Evolutionary conservation across 2,329 filamentous ascomycete genomes (phyloP), one percentile per base, ranked within the genome.

Genomic region (Trichoderma endophyticum): DNA sequence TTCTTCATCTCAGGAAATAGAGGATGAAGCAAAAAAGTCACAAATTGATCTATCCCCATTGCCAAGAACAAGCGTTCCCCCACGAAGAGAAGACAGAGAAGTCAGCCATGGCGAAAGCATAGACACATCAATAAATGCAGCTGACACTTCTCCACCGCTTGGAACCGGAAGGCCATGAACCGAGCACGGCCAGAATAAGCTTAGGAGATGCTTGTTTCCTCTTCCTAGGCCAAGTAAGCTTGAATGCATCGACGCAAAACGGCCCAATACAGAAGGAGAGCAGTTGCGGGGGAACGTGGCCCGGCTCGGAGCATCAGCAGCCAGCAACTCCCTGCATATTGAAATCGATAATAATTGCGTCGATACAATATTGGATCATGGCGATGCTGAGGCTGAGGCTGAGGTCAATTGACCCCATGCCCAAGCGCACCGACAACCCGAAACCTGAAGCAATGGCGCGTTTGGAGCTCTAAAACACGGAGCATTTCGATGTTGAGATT

Each of bases 381-480:
- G 34, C 43, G 61, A 65, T 54, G 21, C 32, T 28, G 51, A 36
- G 21, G 62, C 62, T 34, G 28, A 67, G 34, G 36, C 39, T 48
- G 61, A 48, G 34, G 61, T 26, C 14, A 43, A 18, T 6, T 9
- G 30, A 8, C 65, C 56, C 56, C 36, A 32, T 60, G 56, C 12
- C 24, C 21, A 15, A 15, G 6, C 12, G 26, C 66, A 26, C 39
- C 56, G 30, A 62, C 21, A 36, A 21, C 9, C 57, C 26, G 30
- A 48, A n/a, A 36, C 39, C 21, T 70, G 30, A 62, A 70, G 39
- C 67, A 70, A 24, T 43, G 54, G 65, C 65, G 65, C 36, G 54
- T 59, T 68, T 60, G 34, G 65, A 60, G 56, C n/a, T 48, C 24
- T 12, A 32, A 32, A 34, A 60, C 57, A 34, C 32, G 18, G 57